Percentiles rank a stretch among this genome's conserved stretches.
phyloP scores from a whole-genome alignment of 2,329 filamentous ascomycete species.

The Talaromyces sp. region DNA sequence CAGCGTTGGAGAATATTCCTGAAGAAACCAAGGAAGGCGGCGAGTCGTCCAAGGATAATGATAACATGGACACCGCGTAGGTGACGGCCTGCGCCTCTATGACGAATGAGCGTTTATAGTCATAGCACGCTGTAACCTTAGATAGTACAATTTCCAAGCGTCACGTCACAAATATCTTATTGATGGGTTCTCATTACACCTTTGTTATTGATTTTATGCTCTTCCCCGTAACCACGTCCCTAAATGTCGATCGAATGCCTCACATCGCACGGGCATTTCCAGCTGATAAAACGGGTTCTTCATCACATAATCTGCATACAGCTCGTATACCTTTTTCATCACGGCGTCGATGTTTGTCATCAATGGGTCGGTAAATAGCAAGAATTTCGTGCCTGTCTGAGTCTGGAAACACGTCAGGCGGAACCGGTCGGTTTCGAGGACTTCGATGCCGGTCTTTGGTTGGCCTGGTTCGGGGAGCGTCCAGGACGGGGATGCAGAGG shows the following conservation, averaged over 20 bases:
- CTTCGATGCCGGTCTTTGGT: constrained; percentile 68
- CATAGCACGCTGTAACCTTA: constrained; percentile 16
- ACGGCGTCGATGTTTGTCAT: constrained; percentile 81
- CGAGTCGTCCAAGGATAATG: constrained; percentile 44
- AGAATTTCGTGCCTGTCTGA: constrained; percentile 88
- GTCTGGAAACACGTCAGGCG: constrained; percentile 95
- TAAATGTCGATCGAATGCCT: constrained; percentile 87
- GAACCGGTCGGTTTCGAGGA: constrained; percentile 91
- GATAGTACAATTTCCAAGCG: constrained; percentile 24
- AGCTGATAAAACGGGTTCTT: constrained; percentile 99
- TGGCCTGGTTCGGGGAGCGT: constrained; percentile 32
- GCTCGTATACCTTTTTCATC: constrained; percentile 81
- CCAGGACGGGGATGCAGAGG: constrained; percentile 22
- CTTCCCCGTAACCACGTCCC: constrained; percentile 69
- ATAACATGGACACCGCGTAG: constrained; percentile 91
- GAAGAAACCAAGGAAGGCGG: constrained; percentile 61
- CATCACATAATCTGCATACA: constrained; percentile 97
- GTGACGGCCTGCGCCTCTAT: constrained; percentile 14
- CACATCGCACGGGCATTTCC: constrained; percentile 95
- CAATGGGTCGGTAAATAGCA: constrained; percentile 87
- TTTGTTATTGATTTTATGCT: constrained; percentile 30
- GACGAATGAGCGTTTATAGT: constrained; percentile 6
- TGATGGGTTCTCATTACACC: neutral
- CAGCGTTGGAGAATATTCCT: constrained; percentile 74
- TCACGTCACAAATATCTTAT: neutral